Conservation (phyloP, 2,329 filamentous ascomycete species). For the Fusarium lyarnte region DNA sequence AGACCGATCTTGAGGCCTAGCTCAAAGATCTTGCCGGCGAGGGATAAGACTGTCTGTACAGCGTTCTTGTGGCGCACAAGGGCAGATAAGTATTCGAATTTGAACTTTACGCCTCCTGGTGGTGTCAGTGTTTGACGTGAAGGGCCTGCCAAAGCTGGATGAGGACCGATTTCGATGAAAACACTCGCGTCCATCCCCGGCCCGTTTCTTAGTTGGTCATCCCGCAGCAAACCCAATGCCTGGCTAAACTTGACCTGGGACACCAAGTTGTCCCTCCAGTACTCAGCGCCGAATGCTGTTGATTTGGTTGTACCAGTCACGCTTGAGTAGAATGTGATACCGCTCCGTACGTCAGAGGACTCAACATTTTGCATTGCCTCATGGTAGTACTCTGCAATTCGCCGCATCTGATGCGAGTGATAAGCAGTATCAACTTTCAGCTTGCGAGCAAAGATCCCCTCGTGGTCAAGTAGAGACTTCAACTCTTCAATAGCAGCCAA, state of each 20-base stretch:
- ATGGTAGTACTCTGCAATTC: background rate
- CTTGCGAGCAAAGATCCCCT: background rate
- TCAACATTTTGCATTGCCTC: background rate
- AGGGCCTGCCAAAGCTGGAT: background rate
- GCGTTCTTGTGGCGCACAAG: background rate
- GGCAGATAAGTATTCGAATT: background rate
- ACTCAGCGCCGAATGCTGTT: background rate
- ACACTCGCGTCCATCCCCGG: background rate
- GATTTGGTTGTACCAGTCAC: background rate
- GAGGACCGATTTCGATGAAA: background rate
- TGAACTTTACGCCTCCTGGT: background rate
- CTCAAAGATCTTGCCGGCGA: background rate
- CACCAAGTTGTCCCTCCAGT: background rate
- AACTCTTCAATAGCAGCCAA: background rate
- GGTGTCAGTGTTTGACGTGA: background rate
- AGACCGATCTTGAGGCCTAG: background rate
- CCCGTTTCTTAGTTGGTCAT: background rate
- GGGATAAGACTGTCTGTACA: background rate
- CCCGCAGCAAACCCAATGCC: background rate
- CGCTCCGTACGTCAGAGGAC: background rate
- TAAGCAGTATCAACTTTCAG: conserved; percentile 5
- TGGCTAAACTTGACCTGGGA: conserved; percentile 6
- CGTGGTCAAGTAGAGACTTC: background rate
- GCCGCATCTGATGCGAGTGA: conserved; percentile 3
- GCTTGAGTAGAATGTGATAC: background rate